A percentile compares a stretch with the other conserved stretches of the same genome.
phyloP scores from a whole-genome alignment of 108 stramenopile genomes.

The Fistulifera pelliculosa region DNA sequence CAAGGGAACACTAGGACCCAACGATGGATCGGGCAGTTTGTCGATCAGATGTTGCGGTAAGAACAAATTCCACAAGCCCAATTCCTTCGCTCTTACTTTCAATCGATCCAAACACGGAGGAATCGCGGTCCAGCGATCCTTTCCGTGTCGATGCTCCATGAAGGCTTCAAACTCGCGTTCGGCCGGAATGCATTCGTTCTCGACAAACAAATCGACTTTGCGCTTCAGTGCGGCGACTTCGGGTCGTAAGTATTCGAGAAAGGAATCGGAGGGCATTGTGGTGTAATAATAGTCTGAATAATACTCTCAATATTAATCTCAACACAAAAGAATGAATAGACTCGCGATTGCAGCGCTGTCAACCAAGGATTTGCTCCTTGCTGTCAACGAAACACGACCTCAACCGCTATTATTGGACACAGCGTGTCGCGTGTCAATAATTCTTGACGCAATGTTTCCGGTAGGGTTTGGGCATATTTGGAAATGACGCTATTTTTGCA shows the following conservation, averaged over 20 bases:
- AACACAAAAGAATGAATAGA: too few species aligned
- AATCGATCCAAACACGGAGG: conserved; percentile 58
- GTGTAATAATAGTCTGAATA: too few species aligned
- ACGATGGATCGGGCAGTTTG: conserved; percentile 11
- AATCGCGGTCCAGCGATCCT: conserved; percentile 63
- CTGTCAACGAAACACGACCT: too few species aligned
- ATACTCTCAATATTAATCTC: too few species aligned
- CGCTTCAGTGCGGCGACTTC: conserved; percentile 38
- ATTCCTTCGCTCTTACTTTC: conserved; percentile 46
- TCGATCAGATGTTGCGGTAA: conserved; percentile 48
- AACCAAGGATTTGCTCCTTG: too few species aligned
- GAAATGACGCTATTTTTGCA: too few species aligned
- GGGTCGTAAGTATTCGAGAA: conserved; percentile 22
- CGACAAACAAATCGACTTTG: conserved; percentile 66
- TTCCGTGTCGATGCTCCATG: conserved; percentile 34
- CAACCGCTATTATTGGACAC: too few species aligned
- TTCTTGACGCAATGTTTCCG: too few species aligned
- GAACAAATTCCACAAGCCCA: conserved; percentile 90
- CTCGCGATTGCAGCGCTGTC: too few species aligned
- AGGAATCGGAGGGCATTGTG: not conserved
- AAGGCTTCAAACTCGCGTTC: conserved; percentile 65
- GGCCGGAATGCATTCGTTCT: conserved; percentile 67
- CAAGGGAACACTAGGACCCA: conserved; percentile 28
- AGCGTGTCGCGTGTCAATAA: too few species aligned
- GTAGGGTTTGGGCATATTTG: too few species aligned